A percentile compares a stretch with the other conserved stretches of the same genome.
Conservation (phyloP, 331 rosid species). For the Spiraea crenata region DNA sequence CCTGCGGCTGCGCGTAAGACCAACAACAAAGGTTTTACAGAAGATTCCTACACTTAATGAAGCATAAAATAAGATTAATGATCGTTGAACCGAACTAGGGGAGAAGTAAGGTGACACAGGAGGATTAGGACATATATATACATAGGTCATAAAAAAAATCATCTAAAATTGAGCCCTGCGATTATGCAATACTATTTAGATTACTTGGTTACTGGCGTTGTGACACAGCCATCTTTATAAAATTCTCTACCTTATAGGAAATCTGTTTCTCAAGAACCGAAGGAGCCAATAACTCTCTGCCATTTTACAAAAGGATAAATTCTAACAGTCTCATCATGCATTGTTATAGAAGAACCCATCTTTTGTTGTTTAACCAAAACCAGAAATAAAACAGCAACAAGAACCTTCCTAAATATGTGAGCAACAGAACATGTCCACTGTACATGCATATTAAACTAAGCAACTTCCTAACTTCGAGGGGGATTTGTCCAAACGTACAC, state of each 20-base stretch:
- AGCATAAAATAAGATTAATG: too few species aligned
- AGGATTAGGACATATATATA: too few species aligned
- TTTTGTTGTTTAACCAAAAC: background rate
- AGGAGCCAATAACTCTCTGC: background rate
- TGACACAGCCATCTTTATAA: constrained; percentile 1
- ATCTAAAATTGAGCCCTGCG: too few species aligned
- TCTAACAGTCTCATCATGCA: constrained; percentile 2
- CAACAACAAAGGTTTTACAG: too few species aligned
- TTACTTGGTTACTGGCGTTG: background rate
- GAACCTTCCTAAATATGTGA: background rate
- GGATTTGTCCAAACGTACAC: constrained; percentile 10
- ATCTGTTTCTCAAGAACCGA: background rate
- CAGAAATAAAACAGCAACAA: background rate
- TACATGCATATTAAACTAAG: constrained; percentile 9
- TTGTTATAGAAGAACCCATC: constrained; percentile 5
- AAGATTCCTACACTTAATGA: too few species aligned
- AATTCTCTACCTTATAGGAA: too few species aligned
- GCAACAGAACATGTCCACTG: background rate
- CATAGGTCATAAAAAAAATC: too few species aligned
- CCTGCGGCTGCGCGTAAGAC: too few species aligned
- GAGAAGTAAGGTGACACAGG: too few species aligned
- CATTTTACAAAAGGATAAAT: constrained; percentile 2
- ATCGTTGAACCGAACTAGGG: too few species aligned
- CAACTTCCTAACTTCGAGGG: constrained; percentile 14
- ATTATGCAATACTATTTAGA: too few species aligned